Conservation (phyloP, 2,329 filamentous ascomycete genomes). For the Ophiognomonia clavigignenti-juglandacearum region DNA sequence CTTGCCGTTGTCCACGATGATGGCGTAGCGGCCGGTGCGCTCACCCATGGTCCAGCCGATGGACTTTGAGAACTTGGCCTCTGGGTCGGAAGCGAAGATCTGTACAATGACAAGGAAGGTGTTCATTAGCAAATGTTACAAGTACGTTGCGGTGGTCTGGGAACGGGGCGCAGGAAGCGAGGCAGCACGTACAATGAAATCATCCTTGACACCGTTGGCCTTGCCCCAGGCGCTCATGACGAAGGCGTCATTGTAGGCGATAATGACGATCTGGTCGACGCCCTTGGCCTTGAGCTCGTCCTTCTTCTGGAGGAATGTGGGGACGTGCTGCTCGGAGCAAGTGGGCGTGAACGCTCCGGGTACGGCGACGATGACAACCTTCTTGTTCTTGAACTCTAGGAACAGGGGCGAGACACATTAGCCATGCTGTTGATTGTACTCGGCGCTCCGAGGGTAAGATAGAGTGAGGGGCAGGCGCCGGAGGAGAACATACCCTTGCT, state of each 20-base stretch:
- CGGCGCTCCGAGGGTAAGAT: no score
- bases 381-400: slow-evolving; percentile 52
- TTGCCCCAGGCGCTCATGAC: slow-evolving; percentile 91
- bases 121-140: slow-evolving; percentile 1
- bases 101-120: slow-evolving; percentile 19
- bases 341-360: slow-evolving; percentile 80
- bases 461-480: neutral
- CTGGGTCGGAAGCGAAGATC: slow-evolving; percentile 72
- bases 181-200: slow-evolving; percentile 48
- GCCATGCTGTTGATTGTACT: no score
- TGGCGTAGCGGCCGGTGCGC: slow-evolving; percentile 72
- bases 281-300: slow-evolving; percentile 71
- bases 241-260: slow-evolving; percentile 79
- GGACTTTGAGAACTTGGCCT: slow-evolving; percentile 67
- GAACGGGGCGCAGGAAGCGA: neutral
- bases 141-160: neutral
- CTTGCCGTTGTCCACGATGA: slow-evolving; percentile 80
- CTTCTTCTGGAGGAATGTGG: slow-evolving; percentile 71
- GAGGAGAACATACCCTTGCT: slow-evolving; percentile 52
- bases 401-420: neutral
- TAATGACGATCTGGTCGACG: slow-evolving; percentile 75
- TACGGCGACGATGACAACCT: slow-evolving; percentile 51
- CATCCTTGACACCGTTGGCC: slow-evolving; percentile 72
- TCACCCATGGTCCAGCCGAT: slow-evolving; percentile 74
- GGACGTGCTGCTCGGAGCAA: slow-evolving; percentile 77